These are phyloP conservation scores for Lyophyllum semitale DNA, from an alignment of 768 basidiomycete species.

Conservation along the genomic window DNA sequence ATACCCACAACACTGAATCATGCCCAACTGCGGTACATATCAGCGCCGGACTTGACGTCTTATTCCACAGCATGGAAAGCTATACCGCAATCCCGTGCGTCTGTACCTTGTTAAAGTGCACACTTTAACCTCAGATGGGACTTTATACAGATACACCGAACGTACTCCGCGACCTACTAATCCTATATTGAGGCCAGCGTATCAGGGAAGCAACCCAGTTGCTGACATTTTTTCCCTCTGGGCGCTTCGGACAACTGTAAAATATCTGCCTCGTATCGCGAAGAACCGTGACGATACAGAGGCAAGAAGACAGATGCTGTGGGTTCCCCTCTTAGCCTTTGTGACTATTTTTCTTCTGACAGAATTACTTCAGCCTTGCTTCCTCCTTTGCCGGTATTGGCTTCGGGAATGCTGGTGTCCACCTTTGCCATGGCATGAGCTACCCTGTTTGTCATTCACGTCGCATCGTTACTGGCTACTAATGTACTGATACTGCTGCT, in stretches of 20 bases:
- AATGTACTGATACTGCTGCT: not conserved
- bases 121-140: not conserved
- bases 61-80: slow-evolving; percentile 95
- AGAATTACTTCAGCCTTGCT: slow-evolving; percentile 60
- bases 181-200: slow-evolving; percentile 88
- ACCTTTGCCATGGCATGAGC: slow-evolving; percentile 88
- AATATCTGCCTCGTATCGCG: slow-evolving; percentile 85
- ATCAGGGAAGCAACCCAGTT: slow-evolving; percentile 92
- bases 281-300: slow-evolving; percentile 78
- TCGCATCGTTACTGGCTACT: not conserved
- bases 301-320: slow-evolving; percentile 92
- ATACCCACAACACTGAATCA: slow-evolving; percentile 87
- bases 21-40: slow-evolving; percentile 94
- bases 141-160: slow-evolving; percentile 71
- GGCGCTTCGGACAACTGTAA: slow-evolving; percentile 88
- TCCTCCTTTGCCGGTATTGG: slow-evolving; percentile 95
- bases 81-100: slow-evolving; percentile 91
- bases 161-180: slow-evolving; percentile 88
- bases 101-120: slow-evolving; percentile 25
- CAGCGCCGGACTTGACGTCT: slow-evolving; percentile 90
- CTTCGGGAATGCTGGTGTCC: slow-evolving; percentile 92
- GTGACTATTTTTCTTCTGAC: not conserved
- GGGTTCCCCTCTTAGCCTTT: slow-evolving; percentile 11
- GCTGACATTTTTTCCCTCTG: slow-evolving; percentile 96
- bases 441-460: slow-evolving; percentile 63